Evolutionary conservation across 2,329 filamentous ascomycete species (phyloP).

Genomic region (Lachnellula cervina): DNA sequence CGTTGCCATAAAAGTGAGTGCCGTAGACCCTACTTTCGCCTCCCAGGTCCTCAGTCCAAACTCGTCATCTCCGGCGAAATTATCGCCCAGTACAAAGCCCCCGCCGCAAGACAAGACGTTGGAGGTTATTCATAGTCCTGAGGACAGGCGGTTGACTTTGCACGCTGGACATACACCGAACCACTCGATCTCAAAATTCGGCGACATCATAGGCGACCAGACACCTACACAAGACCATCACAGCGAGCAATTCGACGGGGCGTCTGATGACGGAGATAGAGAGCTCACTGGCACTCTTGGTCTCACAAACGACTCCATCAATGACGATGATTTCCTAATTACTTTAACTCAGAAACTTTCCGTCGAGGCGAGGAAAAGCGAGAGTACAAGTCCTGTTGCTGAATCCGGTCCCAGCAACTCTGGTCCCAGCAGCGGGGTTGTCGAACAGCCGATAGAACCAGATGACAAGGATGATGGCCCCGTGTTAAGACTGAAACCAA

Average conservation of each 20-base stretch:
- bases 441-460: neutral
- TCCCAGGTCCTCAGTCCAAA: conserved; percentile 27
- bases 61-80: conserved; percentile 20
- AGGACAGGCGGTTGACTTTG: conserved; percentile 51
- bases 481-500: conserved; percentile 23
- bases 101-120: conserved; percentile 18
- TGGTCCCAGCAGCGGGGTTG: neutral
- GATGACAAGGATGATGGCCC: conserved; percentile 23
- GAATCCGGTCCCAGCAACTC: conserved; percentile 1
- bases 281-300: conserved; percentile 24
- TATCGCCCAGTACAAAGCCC: conserved; percentile 20
- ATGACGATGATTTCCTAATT: conserved; percentile 24
- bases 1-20: conserved; percentile 50
- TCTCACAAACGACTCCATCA: conserved; percentile 17
- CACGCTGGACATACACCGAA: conserved; percentile 60
- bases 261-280: conserved; percentile 20
- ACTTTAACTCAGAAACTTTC: conserved; percentile 21
- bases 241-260: conserved; percentile 2
- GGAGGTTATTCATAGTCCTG: conserved; percentile 28
- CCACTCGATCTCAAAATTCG: conserved; percentile 49
- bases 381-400: conserved; percentile 10
- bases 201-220: conserved; percentile 21
- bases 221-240: conserved; percentile 26
- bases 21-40: conserved; percentile 37
- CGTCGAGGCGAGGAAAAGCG: conserved; percentile 19